These are phyloP conservation scores for Bauhinia variegata DNA, from an alignment of 306 rosid species.

Conservation along the genomic window DNA sequence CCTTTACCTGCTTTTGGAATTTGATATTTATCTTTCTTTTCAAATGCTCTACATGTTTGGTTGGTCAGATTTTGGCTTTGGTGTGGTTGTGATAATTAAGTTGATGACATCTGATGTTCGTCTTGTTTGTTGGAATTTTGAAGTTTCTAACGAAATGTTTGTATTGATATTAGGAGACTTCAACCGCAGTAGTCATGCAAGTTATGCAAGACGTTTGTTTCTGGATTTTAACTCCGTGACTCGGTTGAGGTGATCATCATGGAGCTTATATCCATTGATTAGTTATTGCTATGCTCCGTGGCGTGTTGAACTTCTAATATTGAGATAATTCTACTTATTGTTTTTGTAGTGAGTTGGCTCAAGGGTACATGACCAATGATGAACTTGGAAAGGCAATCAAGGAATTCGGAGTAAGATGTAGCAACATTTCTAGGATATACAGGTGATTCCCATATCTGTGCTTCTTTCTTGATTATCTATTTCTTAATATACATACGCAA, in stretches of 20 bases:
- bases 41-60: no score
- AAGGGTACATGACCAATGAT: constrained; percentile 80
- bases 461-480: constrained; percentile 29
- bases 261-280: constrained; percentile 2
- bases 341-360: constrained; percentile 47
- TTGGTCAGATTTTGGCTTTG: neutral
- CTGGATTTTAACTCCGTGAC: constrained; percentile 37
- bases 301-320: constrained; percentile 20
- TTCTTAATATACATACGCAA: constrained; percentile 15
- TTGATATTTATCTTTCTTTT: no score
- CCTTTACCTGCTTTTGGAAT: neutral
- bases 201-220: constrained; percentile 61
- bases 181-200: constrained; percentile 26
- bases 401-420: constrained; percentile 68
- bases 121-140: constrained; percentile 32
- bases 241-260: constrained; percentile 49
- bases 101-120: neutral
- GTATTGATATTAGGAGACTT: constrained; percentile 43
- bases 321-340: neutral
- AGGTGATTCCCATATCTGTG: constrained; percentile 67
- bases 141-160: constrained; percentile 34
- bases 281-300: constrained; percentile 6
- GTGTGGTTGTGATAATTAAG: constrained; percentile 13
- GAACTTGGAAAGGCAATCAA: constrained; percentile 75
- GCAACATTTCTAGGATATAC: constrained; percentile 85